Evolutionary conservation across 805 yeast genomes (phyloP), one percentile per base, ranked within the genome.

Genomic region (Novakomyces olei): DNA sequence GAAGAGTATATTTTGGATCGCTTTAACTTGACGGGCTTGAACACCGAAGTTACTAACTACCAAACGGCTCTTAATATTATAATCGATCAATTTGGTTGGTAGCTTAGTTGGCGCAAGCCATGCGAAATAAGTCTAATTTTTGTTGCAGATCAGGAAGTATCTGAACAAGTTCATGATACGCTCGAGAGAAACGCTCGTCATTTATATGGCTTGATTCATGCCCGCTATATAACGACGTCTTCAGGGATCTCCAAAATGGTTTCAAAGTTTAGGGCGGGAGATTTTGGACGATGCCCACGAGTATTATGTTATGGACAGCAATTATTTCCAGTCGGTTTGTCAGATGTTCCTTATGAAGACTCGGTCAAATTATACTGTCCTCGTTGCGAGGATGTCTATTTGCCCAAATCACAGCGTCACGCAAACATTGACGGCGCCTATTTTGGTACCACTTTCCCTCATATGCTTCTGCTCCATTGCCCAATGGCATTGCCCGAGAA

Each of bases 1-100:
- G 81, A 78, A 31, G 94, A 80, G 32, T 88, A 80, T 52, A 79
- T 88, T 38, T 94, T 83, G 45, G 98, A 88, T 52, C 96, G 88
- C 43, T 88, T 88, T 61, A 88, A 88, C 49, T 62, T 88, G 46
- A 81, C 96, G 1, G 95, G 96, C 1, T 61, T 88, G 33, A 63
- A 75, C 20, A 65, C 72, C 41, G 69, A 76, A 36, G 93, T 88
- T 6, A 92, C 95, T 3, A 77, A 73, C 49, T 88, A 83, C 52
- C 60, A 85, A 46, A 92, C 81, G 47, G 93, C 96, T 2, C 57
- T 85, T 39, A 94, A 85, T 53, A 65, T 85, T 43, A 79, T 88
- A 38, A 58, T 85, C 40, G 98, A 85, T 52, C n/a, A n/a, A n/a
- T n/a, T n/a, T n/a, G n/a, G n/a, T n/a, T n/a, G n/a, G n/a, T n/a